These are phyloP conservation scores for Stevia rebaudiana DNA, from an alignment of 140 eudicot genomes.

Conservation along the genomic window DNA sequence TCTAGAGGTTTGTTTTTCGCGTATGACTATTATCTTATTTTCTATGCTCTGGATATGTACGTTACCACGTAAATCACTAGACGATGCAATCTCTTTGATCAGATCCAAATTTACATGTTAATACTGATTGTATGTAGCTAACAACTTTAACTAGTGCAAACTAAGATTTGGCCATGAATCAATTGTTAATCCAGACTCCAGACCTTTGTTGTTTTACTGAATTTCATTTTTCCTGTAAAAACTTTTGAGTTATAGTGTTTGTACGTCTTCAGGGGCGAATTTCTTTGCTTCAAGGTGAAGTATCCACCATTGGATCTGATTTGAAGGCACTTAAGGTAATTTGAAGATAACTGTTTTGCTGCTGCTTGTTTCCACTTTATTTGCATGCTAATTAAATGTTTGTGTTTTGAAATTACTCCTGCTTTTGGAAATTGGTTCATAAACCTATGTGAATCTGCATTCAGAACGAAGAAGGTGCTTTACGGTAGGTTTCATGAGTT, in stretches of 20 bases:
- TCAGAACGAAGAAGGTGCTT: slow-evolving; percentile 48
- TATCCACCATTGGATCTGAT: slow-evolving; percentile 45
- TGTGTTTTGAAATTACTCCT: slow-evolving; percentile 9
- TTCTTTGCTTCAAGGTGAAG: slow-evolving; percentile 46
- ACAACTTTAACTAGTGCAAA: neutral
- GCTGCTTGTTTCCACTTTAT: slow-evolving; percentile 10
- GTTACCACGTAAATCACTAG: neutral
- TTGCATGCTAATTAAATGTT: slow-evolving; percentile 2
- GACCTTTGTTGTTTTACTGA: neutral
- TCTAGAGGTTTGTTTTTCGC: slow-evolving; percentile 47
- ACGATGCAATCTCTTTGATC: neutral
- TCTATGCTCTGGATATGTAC: neutral
- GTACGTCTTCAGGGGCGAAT: slow-evolving; percentile 48
- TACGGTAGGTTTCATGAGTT: slow-evolving; percentile 32
- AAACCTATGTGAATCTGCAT: slow-evolving; percentile 7
- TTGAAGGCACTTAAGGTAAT: slow-evolving; percentile 60
- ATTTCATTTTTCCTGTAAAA: neutral
- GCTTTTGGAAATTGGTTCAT: slow-evolving; percentile 1
- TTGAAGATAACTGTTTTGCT: neutral
- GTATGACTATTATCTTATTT: neutral
- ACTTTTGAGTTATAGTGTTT: slow-evolving; percentile 7
- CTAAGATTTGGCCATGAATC: neutral
- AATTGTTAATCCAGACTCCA: neutral
- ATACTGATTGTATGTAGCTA: neutral
- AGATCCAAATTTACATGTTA: neutral